A percentile compares a stretch with the other conserved stretches of the same genome.
These are phyloP conservation scores for Thielaviopsis ethacetica DNA, from an alignment of 2,329 filamentous ascomycete species.

Conservation along the genomic window DNA sequence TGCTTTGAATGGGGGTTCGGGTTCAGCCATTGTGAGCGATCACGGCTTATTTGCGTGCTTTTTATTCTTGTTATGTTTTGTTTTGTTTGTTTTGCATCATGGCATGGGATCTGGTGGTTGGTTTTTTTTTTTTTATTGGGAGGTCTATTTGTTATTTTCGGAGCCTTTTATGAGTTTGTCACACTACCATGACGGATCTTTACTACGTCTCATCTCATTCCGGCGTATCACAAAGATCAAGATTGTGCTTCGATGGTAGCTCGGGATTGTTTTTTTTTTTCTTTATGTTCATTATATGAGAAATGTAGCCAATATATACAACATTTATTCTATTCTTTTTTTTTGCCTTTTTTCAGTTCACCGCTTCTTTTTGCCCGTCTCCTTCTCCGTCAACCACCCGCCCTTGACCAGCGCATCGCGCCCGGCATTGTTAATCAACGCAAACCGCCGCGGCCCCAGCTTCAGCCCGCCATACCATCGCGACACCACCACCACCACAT, in stretches of 20 bases:
- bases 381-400: conserved; percentile 44
- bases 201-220: too few relatives aligned
- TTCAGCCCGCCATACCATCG: conserved; percentile 91
- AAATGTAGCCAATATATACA: not conserved
- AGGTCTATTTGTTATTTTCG: not conserved
- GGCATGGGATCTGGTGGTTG: not conserved
- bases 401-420: conserved; percentile 70
- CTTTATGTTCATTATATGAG: too few relatives aligned
- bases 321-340: not conserved
- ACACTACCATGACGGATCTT: too few relatives aligned
- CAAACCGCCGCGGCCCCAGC: conserved; percentile 76
- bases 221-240: too few relatives aligned
- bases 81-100: not conserved
- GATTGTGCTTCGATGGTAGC: too few relatives aligned
- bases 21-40: too few relatives aligned
- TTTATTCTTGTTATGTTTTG: not conserved
- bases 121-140: not conserved
- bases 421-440: conserved; percentile 74
- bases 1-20: too few relatives aligned
- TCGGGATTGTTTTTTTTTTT: too few relatives aligned
- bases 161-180: too few relatives aligned
- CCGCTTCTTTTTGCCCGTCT: conserved; percentile 25
- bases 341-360: conserved; percentile 12
- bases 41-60: not conserved
- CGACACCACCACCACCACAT: conserved; percentile 81